Evolutionary conservation across 2,329 filamentous ascomycete species (phyloP).

Genomic region (Pyrenophora tritici-repentis): DNA sequence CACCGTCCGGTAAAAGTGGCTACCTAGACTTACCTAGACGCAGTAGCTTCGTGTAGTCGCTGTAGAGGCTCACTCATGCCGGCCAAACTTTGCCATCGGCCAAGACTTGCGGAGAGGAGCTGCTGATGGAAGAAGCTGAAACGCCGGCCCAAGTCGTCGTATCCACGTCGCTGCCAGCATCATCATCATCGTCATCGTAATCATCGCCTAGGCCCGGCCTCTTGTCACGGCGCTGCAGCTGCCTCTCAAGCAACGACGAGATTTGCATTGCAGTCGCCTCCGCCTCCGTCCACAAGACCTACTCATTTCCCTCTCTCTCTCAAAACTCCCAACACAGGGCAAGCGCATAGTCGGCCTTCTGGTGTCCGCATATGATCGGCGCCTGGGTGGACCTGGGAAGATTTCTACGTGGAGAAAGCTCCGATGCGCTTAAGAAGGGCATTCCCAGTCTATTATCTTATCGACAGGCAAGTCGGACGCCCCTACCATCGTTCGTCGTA

Average conservation of each 20-base stretch:
- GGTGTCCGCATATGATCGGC: slow-evolving; percentile 24
- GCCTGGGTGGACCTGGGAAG: slow-evolving; percentile 19
- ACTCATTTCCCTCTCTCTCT: slow-evolving; percentile 7
- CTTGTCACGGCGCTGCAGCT: slow-evolving; percentile 12
- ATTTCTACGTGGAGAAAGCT: slow-evolving; percentile 11
- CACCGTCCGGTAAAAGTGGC: slow-evolving; percentile 10
- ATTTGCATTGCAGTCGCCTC: not conserved
- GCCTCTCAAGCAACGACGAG: slow-evolving; percentile 1
- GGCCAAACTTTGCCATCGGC: slow-evolving; percentile 11
- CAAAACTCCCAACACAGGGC: slow-evolving; percentile 3
- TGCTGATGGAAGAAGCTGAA: slow-evolving; percentile 22
- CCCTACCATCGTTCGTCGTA: not conserved
- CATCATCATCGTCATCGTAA: no score
- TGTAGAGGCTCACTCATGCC: not conserved
- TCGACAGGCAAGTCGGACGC: slow-evolving; percentile 1
- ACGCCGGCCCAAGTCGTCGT: slow-evolving; percentile 18
- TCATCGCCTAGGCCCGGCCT: not conserved
- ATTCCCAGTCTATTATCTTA: slow-evolving; percentile 8
- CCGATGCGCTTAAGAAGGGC: slow-evolving; percentile 8
- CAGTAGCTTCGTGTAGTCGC: slow-evolving; percentile 5
- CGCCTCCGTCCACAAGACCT: slow-evolving; percentile 4
- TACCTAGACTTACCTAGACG: not conserved
- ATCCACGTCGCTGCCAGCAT: no score
- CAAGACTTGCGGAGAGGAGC: slow-evolving; percentile 14
- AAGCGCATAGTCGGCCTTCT: slow-evolving; percentile 6